A percentile compares a stretch with the other conserved stretches of the same genome.
These are phyloP conservation scores for Entomortierella beljakovae DNA, from an alignment of 192 early-diverging fungal genomes.

Conservation along the genomic window DNA sequence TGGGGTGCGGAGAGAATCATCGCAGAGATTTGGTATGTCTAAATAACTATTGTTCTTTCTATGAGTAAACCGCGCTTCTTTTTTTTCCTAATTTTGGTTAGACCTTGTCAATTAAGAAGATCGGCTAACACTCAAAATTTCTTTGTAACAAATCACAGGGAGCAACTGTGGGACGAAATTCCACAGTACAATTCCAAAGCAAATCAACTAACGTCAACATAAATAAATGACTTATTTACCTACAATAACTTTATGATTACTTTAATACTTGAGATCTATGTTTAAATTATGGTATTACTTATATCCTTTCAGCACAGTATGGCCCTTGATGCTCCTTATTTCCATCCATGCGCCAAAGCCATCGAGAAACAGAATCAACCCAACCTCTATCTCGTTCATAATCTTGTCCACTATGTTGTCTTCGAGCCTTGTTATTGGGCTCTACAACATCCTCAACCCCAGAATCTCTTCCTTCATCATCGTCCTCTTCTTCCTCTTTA, in stretches of 20 bases:
- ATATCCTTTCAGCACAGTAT: background rate
- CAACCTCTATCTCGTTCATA: constrained; percentile 20
- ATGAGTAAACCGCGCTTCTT: too few species aligned
- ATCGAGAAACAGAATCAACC: constrained; percentile 31
- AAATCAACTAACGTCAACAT: background rate
- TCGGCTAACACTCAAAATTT: too few species aligned
- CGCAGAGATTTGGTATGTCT: constrained; percentile 25
- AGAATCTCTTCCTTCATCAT: constrained; percentile 14
- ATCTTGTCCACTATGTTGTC: background rate
- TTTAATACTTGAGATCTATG: too few species aligned
- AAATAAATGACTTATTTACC: background rate
- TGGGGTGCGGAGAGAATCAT: constrained; percentile 36
- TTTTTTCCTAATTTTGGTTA: background rate
- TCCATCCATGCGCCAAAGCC: constrained; percentile 23
- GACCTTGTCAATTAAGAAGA: too few species aligned
- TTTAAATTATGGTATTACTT: background rate
- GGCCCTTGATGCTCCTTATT: constrained; percentile 7
- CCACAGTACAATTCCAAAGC: constrained; percentile 22
- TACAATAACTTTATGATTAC: too few species aligned
- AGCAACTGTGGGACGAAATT: constrained; percentile 39
- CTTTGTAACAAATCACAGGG: constrained; percentile 5
- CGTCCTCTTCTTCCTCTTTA: constrained; percentile 2
- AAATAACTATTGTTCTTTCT: too few species aligned
- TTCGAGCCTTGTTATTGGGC: background rate
- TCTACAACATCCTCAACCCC: constrained; percentile 23